Conservation (phyloP, 208 protist genomes). For the Leishmania arabica region DNA sequence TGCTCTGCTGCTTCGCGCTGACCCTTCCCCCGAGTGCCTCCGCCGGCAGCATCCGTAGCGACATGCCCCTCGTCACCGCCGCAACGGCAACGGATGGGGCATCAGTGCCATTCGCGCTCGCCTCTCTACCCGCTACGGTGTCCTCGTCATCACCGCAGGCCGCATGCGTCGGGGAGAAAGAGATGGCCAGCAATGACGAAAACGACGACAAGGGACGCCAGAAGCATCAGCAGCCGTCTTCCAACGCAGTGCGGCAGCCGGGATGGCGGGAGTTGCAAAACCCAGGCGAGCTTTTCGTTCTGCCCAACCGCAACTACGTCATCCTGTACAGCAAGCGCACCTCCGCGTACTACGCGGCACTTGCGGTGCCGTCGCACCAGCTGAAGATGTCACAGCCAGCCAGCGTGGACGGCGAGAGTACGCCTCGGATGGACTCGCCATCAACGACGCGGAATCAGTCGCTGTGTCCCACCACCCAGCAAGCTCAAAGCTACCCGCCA, state of each 20-base stretch:
- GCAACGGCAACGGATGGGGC: not conserved
- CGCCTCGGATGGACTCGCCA: not conserved
- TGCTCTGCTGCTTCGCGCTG: constrained; percentile 31
- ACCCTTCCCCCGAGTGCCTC: not conserved
- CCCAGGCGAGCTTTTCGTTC: constrained; percentile 25
- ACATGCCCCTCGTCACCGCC: not conserved
- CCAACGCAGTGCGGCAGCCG: not conserved
- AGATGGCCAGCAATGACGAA: not conserved
- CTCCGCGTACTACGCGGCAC: constrained; percentile 32
- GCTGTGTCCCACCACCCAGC: not conserved
- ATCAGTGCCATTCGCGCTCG: not conserved
- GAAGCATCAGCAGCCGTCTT: constrained; percentile 1
- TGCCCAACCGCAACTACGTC: constrained; percentile 16
- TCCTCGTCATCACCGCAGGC: not conserved
- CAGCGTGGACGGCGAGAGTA: not conserved
- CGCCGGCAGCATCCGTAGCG: not conserved
- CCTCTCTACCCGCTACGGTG: not conserved
- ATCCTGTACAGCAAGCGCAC: constrained; percentile 36
- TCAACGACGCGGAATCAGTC: not conserved
- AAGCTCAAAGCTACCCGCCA: not conserved
- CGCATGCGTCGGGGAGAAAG: not conserved
- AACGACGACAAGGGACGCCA: not conserved
- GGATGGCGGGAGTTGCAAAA: constrained; percentile 23
- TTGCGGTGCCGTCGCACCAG: constrained; percentile 20
- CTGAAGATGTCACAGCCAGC: constrained; percentile 2